Evolutionary conservation across 2,329 filamentous ascomycete species (phyloP).

Genomic region (Monilinia fructigena): DNA sequence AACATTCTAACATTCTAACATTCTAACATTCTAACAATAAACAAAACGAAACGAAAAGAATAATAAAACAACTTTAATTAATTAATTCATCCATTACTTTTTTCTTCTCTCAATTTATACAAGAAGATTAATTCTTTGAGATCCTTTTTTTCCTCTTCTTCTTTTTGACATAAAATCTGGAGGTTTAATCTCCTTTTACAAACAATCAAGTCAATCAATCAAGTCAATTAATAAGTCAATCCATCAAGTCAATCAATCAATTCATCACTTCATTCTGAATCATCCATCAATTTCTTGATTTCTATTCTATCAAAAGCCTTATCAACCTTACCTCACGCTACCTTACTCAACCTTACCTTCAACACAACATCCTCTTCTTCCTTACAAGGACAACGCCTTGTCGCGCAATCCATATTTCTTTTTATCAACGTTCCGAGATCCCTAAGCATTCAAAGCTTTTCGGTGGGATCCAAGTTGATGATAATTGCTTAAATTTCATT

Average conservation of each 20-base stretch:
- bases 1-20: no score
- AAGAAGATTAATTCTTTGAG: no score
- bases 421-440: constrained; percentile 24
- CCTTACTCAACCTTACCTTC: constrained; percentile 6
- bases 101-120: no score
- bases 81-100: no score
- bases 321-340: neutral
- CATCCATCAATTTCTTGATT: constrained; percentile 5
- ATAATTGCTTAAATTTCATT: constrained; percentile 29
- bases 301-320: neutral
- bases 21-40: no score
- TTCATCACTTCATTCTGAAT: neutral
- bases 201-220: neutral
- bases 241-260: no score
- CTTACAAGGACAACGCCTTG: constrained; percentile 19
- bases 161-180: no score
- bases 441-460: constrained; percentile 18
- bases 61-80: no score
- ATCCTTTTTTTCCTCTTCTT: no score
- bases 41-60: no score
- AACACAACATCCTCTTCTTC: neutral
- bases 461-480: constrained; percentile 28
- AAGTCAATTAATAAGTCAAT: neutral
- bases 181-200: neutral
- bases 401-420: constrained; percentile 17